phyloP scores from a whole-genome alignment of 1,284 basidiomycete genomes.

The Porodaedalea pini region DNA sequence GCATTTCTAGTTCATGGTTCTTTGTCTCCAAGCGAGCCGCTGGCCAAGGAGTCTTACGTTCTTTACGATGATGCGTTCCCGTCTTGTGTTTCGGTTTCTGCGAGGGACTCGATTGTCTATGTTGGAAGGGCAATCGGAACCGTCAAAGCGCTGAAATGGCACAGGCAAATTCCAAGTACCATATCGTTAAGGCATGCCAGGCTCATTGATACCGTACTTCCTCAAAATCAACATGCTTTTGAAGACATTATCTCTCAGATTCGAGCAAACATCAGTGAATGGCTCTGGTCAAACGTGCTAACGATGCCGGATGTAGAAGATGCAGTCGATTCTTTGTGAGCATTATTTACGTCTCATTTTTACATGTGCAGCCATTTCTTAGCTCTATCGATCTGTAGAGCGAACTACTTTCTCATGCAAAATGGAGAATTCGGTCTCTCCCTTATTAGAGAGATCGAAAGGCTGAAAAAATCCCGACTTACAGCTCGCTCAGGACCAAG shows the following conservation, averaged over 20 bases:
- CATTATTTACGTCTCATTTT: slow-evolving; percentile 17
- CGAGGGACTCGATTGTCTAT: slow-evolving; percentile 80
- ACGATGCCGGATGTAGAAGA: slow-evolving; percentile 79
- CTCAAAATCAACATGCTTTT: slow-evolving; percentile 74
- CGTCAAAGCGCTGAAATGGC: slow-evolving; percentile 76
- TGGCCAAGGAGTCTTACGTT: slow-evolving; percentile 51
- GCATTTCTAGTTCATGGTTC: slow-evolving; percentile 79
- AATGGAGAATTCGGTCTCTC: slow-evolving; percentile 84
- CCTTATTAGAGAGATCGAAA: slow-evolving; percentile 78
- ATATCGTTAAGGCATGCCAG: slow-evolving; percentile 62
- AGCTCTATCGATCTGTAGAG: slow-evolving; percentile 38
- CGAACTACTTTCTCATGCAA: slow-evolving; percentile 82
- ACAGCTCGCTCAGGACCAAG: slow-evolving; percentile 59
- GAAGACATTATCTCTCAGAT: slow-evolving; percentile 70
- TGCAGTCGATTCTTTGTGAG: slow-evolving; percentile 69
- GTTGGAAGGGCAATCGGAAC: slow-evolving; percentile 85
- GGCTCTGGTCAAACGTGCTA: slow-evolving; percentile 88
- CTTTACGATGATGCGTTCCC: slow-evolving; percentile 68
- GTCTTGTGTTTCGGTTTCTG: slow-evolving; percentile 63
- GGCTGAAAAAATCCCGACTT: slow-evolving; percentile 71
- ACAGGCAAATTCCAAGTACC: slow-evolving; percentile 66
- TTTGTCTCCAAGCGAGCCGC: slow-evolving; percentile 51
- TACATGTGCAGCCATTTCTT: slow-evolving; percentile 20
- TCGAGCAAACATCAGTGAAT: slow-evolving; percentile 74
- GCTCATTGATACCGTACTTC: slow-evolving; percentile 60